These are phyloP conservation scores for Fragaria vesca DNA, from an alignment of 306 rosid species.

Conservation along the genomic window DNA sequence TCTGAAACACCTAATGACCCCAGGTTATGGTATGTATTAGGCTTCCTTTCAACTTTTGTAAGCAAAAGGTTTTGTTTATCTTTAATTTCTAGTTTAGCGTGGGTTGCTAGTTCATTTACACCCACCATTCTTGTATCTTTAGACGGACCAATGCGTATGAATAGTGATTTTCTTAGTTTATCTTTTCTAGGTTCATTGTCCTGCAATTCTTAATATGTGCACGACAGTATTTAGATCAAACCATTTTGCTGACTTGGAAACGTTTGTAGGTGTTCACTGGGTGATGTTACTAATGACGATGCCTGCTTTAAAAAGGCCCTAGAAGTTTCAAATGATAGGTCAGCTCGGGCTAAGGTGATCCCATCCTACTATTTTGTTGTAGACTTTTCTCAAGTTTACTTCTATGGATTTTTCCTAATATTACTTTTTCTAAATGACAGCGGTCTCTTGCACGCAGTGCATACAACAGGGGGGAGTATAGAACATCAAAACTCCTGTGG, in stretches of 20 bases:
- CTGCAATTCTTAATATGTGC: not conserved
- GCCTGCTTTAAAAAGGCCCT: conserved; percentile 83
- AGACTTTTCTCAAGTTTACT: conserved; percentile 16
- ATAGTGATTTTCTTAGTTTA: conserved; percentile 15
- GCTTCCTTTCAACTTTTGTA: not conserved
- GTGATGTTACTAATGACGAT: conserved; percentile 78
- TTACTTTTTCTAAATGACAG: conserved; percentile 42
- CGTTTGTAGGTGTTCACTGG: conserved; percentile 84
- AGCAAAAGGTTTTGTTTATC: not conserved
- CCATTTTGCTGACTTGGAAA: conserved; percentile 21
- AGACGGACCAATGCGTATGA: conserved; percentile 18
- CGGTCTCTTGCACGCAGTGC: conserved; percentile 95
- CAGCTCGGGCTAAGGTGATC: conserved; percentile 89
- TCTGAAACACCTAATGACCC: conserved; percentile 81
- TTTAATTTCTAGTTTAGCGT: not conserved
- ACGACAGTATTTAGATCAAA: not conserved
- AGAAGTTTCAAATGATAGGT: conserved; percentile 81
- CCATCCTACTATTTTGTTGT: not conserved
- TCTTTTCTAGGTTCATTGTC: not conserved
- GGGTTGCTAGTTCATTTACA: not conserved
- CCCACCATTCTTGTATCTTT: not conserved
- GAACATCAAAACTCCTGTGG: conserved; percentile 61
- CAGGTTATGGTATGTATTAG: conserved; percentile 67
- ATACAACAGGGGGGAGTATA: conserved; percentile 91
- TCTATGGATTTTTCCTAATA: conserved; percentile 16